Percentiles rank a stretch among this genome's conserved stretches.
These are phyloP conservation scores for Aureobasidium sp. DNA, from an alignment of 2,329 filamentous ascomycete species.

Conservation along the genomic window DNA sequence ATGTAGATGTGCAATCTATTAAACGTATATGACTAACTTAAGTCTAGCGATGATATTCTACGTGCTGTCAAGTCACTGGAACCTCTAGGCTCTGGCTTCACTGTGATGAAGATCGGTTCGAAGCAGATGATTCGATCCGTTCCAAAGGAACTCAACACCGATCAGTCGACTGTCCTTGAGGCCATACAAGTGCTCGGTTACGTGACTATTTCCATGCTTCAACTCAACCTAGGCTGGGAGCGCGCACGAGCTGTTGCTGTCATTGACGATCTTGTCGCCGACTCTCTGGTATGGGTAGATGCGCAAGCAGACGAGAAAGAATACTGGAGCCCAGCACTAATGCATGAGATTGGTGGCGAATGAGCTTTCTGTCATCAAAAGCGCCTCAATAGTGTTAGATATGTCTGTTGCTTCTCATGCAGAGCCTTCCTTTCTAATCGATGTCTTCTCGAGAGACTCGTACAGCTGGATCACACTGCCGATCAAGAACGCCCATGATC, in stretches of 20 bases:
- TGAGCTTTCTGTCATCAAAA: background rate
- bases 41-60: slow-evolving; percentile 70
- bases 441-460: slow-evolving; percentile 25
- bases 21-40: background rate
- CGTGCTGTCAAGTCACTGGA: slow-evolving; percentile 80
- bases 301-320: slow-evolving; percentile 78
- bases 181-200: slow-evolving; percentile 84
- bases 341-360: slow-evolving; percentile 34
- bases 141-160: slow-evolving; percentile 88
- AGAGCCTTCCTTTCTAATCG: slow-evolving; percentile 20
- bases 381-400: no score
- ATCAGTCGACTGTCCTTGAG: slow-evolving; percentile 88
- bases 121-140: slow-evolving; percentile 86
- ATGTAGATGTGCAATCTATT: slow-evolving; percentile 27
- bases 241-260: slow-evolving; percentile 78
- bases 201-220: slow-evolving; percentile 82
- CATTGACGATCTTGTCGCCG: slow-evolving; percentile 79
- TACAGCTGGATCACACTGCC: slow-evolving; percentile 27
- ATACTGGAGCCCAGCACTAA: slow-evolving; percentile 84
- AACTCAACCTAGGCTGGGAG: slow-evolving; percentile 80
- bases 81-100: slow-evolving; percentile 83
- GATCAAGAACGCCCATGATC: slow-evolving; percentile 27
- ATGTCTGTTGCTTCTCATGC: background rate
- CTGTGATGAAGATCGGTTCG: slow-evolving; percentile 73
- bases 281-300: slow-evolving; percentile 92